Evolutionary conservation across 352 stramenopile genomes (phyloP), one percentile per base, ranked within the genome.

Genomic region (Globisporangium nagaii): DNA sequence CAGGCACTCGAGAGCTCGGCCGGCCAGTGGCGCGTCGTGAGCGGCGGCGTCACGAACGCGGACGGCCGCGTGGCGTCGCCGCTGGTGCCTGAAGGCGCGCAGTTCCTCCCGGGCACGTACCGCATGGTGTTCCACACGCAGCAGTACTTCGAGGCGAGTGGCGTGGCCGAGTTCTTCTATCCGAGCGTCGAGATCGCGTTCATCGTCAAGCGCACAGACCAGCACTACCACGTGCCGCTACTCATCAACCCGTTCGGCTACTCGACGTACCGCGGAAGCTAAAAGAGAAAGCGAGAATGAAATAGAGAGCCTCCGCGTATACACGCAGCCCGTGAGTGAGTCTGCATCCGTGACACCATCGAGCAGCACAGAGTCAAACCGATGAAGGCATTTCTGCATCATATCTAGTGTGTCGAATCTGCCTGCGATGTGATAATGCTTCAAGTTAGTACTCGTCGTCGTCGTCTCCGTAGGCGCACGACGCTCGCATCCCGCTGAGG

Each of bases 141-240:
- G 50, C 59, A 66, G 28, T 96, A 96, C 73, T 96, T 93, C 63
- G 70, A 80, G 34, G 53, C 66, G n/a, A 71, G 62, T 15, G 79
- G 74, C 9, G 62, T 86, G 46, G 58, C 47, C 44, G 78, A 91
- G 50, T 93, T 74, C 58, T 96, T 96, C 62, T 96, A 96, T 68
- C 86, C 86, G 20, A 65, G 90, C 58, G 86, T 95, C 44, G 69
- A 69, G 24, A 86, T 96, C 61, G 63, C 69, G 20, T 96, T 96
- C 54, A 28, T 83, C 17, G 73, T 96, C 36, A 79, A 81, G 36
- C 68, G 92, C 54, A 68, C 70, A 10, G 68, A 62, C 3, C 70
- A 90, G 61, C 88, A 96, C 59, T 96, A 89, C 62, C 88, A 96
- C 62, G 83, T 96, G 48, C 88, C 88, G 46, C 70, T 96, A 50